Evolutionary conservation across 2,329 filamentous ascomycete genomes (phyloP).

Genomic region (Elsinoe perseae): DNA sequence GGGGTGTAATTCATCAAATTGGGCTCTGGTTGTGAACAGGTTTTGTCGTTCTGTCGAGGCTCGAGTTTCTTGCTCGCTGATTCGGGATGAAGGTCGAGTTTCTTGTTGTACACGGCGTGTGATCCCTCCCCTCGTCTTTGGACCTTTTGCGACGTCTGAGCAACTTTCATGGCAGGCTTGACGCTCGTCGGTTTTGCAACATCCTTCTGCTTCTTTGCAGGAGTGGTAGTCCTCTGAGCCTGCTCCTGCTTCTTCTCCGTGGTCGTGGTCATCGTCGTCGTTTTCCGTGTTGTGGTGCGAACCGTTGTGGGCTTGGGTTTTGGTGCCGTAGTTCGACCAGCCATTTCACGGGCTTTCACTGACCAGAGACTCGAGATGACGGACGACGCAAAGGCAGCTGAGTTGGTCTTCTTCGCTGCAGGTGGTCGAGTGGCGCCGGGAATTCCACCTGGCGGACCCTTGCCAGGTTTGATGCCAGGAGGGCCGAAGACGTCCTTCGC

Average conservation of each 20-base stretch:
- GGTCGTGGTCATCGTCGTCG: neutral
- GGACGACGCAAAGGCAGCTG: neutral
- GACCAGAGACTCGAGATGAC: neutral
- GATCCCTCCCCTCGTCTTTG: neutral
- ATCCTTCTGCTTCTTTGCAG: neutral
- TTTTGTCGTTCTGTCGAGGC: neutral
- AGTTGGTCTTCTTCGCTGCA: neutral
- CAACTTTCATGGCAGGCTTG: neutral
- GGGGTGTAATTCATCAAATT: constrained; percentile 14
- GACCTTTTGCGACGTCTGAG: neutral
- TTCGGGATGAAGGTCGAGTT: neutral
- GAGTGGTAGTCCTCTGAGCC: neutral
- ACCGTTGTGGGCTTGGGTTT: neutral
- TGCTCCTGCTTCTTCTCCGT: neutral
- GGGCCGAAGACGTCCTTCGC: neutral
- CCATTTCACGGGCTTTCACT: neutral
- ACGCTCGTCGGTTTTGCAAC: neutral
- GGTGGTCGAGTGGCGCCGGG: neutral
- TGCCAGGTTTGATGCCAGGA: neutral
- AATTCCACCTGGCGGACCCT: neutral
- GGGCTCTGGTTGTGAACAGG: constrained; percentile 8
- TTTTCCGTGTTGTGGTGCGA: neutral
- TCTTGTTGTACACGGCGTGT: neutral
- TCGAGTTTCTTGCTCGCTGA: neutral
- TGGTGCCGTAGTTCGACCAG: neutral